Percentiles rank a stretch among this genome's conserved stretches.
Conservation (phyloP, 1,139 yeast species). For the Sugiyamaella neomexicana region DNA sequence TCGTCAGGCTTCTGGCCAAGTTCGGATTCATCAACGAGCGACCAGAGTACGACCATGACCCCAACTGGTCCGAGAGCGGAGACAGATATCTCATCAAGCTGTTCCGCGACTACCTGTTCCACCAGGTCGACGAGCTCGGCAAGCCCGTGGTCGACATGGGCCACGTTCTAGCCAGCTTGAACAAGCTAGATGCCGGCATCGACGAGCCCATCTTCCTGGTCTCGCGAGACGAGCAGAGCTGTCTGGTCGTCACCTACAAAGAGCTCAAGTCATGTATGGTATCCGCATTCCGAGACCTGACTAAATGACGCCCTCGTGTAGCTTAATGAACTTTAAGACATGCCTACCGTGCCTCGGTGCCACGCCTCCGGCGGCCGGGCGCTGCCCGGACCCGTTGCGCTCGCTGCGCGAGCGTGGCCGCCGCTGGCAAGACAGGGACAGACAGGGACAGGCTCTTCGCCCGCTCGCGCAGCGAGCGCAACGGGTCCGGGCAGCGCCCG, state of each 20-base stretch:
- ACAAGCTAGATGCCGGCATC: slow-evolving; percentile 90
- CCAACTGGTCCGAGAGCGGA: slow-evolving; percentile 73
- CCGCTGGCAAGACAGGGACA: no score
- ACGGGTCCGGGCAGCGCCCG: neutral
- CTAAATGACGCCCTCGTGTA: slow-evolving; percentile 7
- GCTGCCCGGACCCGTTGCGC: slow-evolving; percentile 12
- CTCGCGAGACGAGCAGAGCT: slow-evolving; percentile 64
- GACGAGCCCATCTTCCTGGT: slow-evolving; percentile 80
- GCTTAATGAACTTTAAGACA: neutral
- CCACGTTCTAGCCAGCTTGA: slow-evolving; percentile 73
- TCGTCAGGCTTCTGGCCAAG: slow-evolving; percentile 79
- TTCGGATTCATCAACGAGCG: slow-evolving; percentile 76
- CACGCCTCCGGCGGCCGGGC: slow-evolving; percentile 13
- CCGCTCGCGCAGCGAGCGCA: neutral
- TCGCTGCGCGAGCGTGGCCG: slow-evolving; percentile 1
- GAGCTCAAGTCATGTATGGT: slow-evolving; percentile 72
- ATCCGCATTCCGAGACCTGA: slow-evolving; percentile 62
- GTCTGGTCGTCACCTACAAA: slow-evolving; percentile 34
- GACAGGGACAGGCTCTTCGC: neutral
- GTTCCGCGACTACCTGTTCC: slow-evolving; percentile 84
- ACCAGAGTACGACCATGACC: slow-evolving; percentile 61
- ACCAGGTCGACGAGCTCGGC: slow-evolving; percentile 76
- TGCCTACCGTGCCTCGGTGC: neutral
- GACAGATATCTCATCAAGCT: slow-evolving; percentile 71
- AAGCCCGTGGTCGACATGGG: slow-evolving; percentile 78